Evolutionary conservation across 768 basidiomycete species (phyloP), one percentile per base, ranked within the genome.

Genomic region (Coprinopsis sp.): DNA sequence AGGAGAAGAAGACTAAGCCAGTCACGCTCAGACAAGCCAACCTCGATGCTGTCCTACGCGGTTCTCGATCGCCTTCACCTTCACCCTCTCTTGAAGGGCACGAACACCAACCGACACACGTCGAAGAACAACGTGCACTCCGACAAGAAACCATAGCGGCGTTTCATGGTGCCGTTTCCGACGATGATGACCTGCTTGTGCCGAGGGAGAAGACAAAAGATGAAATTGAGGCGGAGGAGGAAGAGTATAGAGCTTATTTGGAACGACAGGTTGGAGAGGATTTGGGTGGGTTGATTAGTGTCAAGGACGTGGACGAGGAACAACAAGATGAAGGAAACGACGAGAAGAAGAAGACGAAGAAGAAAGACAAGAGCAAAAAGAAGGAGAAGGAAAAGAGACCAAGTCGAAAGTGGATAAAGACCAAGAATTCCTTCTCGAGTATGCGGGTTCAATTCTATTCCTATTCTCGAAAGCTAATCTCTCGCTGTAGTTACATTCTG

Each of bases 351-450:
- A 57, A 61, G 47, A 77, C 73, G 57, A 70, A 74, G 48, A 74
- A 79, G 43, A 71, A 69, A 3, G 78, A 81, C 47, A 59, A 62
- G 54, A 68, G 65, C 54, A 60, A 64, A 46, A 67, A 70, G 49
- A 58, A 58, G 6, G 57, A 57, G 16, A 64, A 58, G 44, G 27
- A 53, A 54, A 46, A 65, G 34, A 63, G 13, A 51, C 34, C 23
- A 68, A 68, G 49, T 61, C 67, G 44, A 82, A 78, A 61, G 73
- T 79, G 46, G 81, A 86, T 46, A 69, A 73, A 14, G 88, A 93
- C 58, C 87, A 90, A 44, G 87, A 94, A 47, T 96, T 97, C 58
- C 68, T 97, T 44, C 76, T 92, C 71, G 87, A 91, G 94, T 96
- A 56, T 44, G 88, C 70, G 14, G 47, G 21, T 39, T 39, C 25